Base-by-base conservation (phyloP, 352 stramenopile genomes). In the Thalassiosira mediterranea region DNA sequence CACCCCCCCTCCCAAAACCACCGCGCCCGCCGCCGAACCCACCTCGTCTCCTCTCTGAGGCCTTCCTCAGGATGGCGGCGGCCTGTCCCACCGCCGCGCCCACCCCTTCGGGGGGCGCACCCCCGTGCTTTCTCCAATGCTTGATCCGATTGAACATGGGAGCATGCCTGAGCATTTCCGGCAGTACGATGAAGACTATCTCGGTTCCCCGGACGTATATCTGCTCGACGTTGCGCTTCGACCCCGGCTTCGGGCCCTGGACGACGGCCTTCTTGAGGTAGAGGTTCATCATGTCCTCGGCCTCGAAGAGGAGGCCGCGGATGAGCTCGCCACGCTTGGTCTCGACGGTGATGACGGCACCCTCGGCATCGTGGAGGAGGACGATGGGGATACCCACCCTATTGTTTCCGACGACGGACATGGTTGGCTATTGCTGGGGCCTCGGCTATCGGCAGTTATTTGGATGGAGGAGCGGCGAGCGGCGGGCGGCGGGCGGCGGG, bases 141-240 rank as follows among this genome's bases (percentile, higher is more conserved):
- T 86, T 90, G 51, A 92, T 92, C 79, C 85, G 23, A 64, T 92
- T 73, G 59, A 92, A 92, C 87, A 92, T 92, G 4, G 87, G 87
- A 48, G 87, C 87, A 83, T 91, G 84, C 46, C 86, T 65, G 26
- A 92, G 69, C 82, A 92, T 92, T 42, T 88, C 76, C 0, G 87
- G 87, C 15, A 92, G 44, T 5, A 88, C 70, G 66, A 92, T 89
- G 74, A 92, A 92, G 5, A 92, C 67, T 76, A 92, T 90, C 59
- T 90, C 82, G 0, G 71, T 76, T 0, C 87, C 87, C 7, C 87
- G 46, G 2, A 92, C 31, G 67, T 92, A 92, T 7, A 91, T 57
- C 66, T 90, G 82, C 25, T 84, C 79, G 5, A 83, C 76, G 59
- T 83, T 89, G 23, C 86, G 70, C 48, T 91, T 91, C 15, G 76